Evolutionary conservation across 768 basidiomycete genomes (phyloP).

Genomic region (Boletus insuetus): DNA sequence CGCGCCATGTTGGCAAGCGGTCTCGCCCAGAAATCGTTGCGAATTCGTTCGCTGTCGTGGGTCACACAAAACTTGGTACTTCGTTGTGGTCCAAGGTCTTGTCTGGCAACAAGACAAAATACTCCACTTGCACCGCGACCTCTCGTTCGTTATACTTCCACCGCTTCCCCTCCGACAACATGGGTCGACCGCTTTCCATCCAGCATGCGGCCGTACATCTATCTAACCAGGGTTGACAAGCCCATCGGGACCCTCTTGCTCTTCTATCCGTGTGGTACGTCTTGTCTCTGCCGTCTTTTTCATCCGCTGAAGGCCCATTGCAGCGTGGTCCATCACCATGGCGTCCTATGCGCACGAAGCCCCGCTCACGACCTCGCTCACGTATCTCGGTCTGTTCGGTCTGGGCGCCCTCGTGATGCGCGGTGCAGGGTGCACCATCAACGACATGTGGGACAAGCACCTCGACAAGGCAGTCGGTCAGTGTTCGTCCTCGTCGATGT

Average conservation of each 20-base stretch:
- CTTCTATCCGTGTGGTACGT: constrained; percentile 92
- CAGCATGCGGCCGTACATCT: constrained; percentile 71
- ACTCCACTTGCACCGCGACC: not conserved
- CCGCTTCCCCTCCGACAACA: constrained; percentile 31
- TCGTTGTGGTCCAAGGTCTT: not conserved
- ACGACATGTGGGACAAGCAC: constrained; percentile 97
- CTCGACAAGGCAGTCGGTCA: constrained; percentile 90
- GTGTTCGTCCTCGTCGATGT: not conserved
- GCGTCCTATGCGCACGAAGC: constrained; percentile 76
- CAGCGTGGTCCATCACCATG: constrained; percentile 99
- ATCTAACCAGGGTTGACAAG: constrained; percentile 89
- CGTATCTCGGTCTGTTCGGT: constrained; percentile 82
- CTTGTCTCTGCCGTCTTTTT: not conserved
- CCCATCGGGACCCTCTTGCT: constrained; percentile 91
- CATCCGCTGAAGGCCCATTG: not conserved
- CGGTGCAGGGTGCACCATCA: constrained; percentile 97
- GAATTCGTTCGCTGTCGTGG: not conserved
- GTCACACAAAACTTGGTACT: not conserved
- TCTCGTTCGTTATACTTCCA: constrained; percentile 18
- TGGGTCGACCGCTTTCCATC: constrained; percentile 70
- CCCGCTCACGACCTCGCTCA: constrained; percentile 65
- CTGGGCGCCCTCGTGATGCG: constrained; percentile 93
- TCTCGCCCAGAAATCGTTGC: constrained; percentile 2
- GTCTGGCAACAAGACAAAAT: not conserved
- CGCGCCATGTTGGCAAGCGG: constrained; percentile 12